Percentiles rank a stretch among this genome's conserved stretches.
Conservation (phyloP, 2,329 filamentous ascomycete genomes). For the Penicillium sp. region DNA sequence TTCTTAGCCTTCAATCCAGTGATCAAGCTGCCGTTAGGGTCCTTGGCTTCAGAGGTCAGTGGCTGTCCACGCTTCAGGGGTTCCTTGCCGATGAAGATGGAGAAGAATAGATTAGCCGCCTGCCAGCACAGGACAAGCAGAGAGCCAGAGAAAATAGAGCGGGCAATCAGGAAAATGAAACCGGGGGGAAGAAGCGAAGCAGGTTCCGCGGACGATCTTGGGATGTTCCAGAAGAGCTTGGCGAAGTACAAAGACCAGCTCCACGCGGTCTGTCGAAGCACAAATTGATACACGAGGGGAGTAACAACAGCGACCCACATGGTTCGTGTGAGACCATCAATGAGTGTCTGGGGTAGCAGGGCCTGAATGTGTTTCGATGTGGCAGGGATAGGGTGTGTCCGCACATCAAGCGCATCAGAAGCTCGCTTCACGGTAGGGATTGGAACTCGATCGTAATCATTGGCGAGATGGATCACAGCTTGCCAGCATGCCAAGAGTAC, state of each 20-base stretch:
- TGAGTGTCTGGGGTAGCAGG: conserved; percentile 30
- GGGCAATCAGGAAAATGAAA: conserved; percentile 57
- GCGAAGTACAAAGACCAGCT: conserved; percentile 67
- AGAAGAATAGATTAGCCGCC: conserved; percentile 72
- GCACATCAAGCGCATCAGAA: conserved; percentile 32
- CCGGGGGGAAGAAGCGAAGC: conserved; percentile 54
- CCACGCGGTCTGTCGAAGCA: conserved; percentile 66
- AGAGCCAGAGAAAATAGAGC: conserved; percentile 61
- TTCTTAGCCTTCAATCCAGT: conserved; percentile 83
- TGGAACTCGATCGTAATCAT: conserved; percentile 68
- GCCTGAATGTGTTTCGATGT: conserved; percentile 41
- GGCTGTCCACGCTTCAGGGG: conserved; percentile 83
- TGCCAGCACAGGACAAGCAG: conserved; percentile 74
- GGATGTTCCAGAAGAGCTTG: conserved; percentile 71
- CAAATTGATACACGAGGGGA: conserved; percentile 59
- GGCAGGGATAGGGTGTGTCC: conserved; percentile 36
- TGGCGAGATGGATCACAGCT: conserved; percentile 65
- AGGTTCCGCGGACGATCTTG: conserved; percentile 63
- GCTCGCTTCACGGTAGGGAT: conserved; percentile 47
- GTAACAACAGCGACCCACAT: conserved; percentile 46
- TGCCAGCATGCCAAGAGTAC: conserved; percentile 68
- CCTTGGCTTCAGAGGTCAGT: conserved; percentile 79
- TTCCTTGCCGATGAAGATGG: conserved; percentile 73
- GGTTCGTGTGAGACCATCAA: conserved; percentile 35
- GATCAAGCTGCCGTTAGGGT: conserved; percentile 85